Percentiles rank a stretch among this genome's conserved stretches.
Conservation (phyloP, 495 filamentous ascomycete genomes). For the Penicillium fimorum region DNA sequence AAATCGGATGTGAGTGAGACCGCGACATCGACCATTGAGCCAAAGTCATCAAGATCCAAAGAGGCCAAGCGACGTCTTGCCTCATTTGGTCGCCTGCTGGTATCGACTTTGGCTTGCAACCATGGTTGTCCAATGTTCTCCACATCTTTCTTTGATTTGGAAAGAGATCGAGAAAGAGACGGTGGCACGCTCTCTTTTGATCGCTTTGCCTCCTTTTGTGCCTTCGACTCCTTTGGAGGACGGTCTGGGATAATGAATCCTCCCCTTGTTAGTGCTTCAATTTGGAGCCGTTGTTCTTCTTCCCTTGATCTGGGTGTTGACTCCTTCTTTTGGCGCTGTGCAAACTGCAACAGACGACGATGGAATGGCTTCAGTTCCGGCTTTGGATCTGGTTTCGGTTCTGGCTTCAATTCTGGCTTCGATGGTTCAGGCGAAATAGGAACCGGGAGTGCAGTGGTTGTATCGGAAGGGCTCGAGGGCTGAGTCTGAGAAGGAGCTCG, state of each 20-base stretch:
- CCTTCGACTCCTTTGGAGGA: constrained; percentile 10
- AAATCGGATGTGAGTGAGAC: constrained; percentile 29
- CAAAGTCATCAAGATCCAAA: constrained; percentile 36
- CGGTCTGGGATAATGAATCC: constrained; percentile 29
- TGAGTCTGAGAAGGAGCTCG: background rate
- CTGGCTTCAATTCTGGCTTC: background rate
- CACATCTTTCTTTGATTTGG: constrained; percentile 39
- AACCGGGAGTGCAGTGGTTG: constrained; percentile 24
- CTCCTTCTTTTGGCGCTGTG: constrained; percentile 40
- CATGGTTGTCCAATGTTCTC: constrained; percentile 44
- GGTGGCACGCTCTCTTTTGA: constrained; percentile 18
- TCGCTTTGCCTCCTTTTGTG: constrained; percentile 11
- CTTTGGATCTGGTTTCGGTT: constrained; percentile 9
- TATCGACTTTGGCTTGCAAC: constrained; percentile 33
- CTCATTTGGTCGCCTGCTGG: constrained; percentile 10
- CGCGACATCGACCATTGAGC: constrained; percentile 38
- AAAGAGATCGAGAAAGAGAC: constrained; percentile 20
- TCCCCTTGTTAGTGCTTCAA: constrained; percentile 39
- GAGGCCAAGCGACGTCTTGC: constrained; percentile 30
- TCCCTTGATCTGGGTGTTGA: constrained; percentile 26
- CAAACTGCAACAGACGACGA: constrained; percentile 40
- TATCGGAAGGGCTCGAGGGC: constrained; percentile 16
- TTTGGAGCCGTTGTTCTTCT: constrained; percentile 32
- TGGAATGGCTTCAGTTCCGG: constrained; percentile 37
- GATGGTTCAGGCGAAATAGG: constrained; percentile 15